Evolutionary conservation across 345 rosid genomes (phyloP).

Genomic region (Salix koriyanagi): DNA sequence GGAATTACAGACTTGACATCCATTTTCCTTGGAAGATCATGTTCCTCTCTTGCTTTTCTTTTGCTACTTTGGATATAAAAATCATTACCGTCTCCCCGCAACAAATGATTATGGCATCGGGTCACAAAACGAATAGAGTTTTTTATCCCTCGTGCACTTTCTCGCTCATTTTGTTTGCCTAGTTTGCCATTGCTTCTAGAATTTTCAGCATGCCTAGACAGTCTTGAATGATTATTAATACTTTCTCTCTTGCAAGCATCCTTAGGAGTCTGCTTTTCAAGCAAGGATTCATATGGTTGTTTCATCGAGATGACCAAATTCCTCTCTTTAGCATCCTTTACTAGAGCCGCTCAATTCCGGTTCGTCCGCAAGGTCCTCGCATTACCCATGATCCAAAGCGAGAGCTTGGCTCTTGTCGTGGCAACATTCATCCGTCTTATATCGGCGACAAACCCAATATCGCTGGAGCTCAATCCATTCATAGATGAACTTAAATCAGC

Average conservation of each 20-base stretch:
- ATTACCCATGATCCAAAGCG: slow-evolving; percentile 93
- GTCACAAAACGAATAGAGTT: slow-evolving; percentile 4
- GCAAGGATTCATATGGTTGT: slow-evolving; percentile 50
- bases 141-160: slow-evolving; percentile 26
- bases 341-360: slow-evolving; percentile 74
- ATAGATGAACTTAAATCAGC: slow-evolving; percentile 34
- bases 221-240: slow-evolving; percentile 20
- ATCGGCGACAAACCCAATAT: slow-evolving; percentile 92
- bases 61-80: slow-evolving; percentile 22
- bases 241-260: slow-evolving; percentile 20
- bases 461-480: slow-evolving; percentile 40
- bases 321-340: slow-evolving; percentile 82
- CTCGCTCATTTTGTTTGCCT: slow-evolving; percentile 27
- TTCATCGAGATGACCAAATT: slow-evolving; percentile 50
- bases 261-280: slow-evolving; percentile 28
- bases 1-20: slow-evolving; percentile 16
- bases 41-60: slow-evolving; percentile 31
- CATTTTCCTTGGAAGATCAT: slow-evolving; percentile 15
- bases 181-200: slow-evolving; percentile 11
- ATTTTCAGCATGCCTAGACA: slow-evolving; percentile 24
- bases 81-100: slow-evolving; percentile 18
- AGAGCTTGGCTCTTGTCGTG: slow-evolving; percentile 82
- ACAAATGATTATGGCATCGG: slow-evolving; percentile 1
- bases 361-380: slow-evolving; percentile 68
- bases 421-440: slow-evolving; percentile 94